Conservation (phyloP, 257 asterid species). For the Rehmannia glutinosa region DNA sequence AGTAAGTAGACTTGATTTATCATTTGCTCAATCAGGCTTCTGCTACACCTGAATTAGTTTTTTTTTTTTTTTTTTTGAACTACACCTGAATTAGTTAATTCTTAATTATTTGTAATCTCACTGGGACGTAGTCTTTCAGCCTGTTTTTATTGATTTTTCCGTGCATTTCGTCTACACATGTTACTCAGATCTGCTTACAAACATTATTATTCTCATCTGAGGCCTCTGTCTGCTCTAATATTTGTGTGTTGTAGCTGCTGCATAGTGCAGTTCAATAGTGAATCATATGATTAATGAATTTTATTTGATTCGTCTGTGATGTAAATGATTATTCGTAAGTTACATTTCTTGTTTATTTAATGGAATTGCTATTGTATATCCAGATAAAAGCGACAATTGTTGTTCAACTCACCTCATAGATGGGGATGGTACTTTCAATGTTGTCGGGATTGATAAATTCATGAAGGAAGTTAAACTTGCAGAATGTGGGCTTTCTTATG, state of each 20-base stretch:
- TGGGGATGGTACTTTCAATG: slow-evolving; percentile 83
- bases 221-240: not conserved
- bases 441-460: slow-evolving; percentile 66
- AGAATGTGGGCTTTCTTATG: slow-evolving; percentile 97
- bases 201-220: not conserved
- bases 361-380: slow-evolving; percentile 12
- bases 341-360: slow-evolving; percentile 5
- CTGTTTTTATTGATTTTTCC: not conserved
- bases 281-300: not conserved
- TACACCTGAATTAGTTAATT: too few relatives aligned
- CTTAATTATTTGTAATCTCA: not conserved
- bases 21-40: not conserved
- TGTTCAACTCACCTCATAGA: slow-evolving; percentile 96
- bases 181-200: not conserved
- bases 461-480: slow-evolving; percentile 75
- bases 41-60: too few relatives aligned
- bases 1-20: slow-evolving; percentile 12
- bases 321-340: not conserved
- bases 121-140: not conserved
- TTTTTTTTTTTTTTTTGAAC: too few relatives aligned
- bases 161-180: not conserved
- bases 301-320: not conserved
- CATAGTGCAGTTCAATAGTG: not conserved
- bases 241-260: not conserved
- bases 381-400: slow-evolving; percentile 42